phyloP scores from a whole-genome alignment of 2,329 filamentous ascomycete species.

The Nemania sp. region DNA sequence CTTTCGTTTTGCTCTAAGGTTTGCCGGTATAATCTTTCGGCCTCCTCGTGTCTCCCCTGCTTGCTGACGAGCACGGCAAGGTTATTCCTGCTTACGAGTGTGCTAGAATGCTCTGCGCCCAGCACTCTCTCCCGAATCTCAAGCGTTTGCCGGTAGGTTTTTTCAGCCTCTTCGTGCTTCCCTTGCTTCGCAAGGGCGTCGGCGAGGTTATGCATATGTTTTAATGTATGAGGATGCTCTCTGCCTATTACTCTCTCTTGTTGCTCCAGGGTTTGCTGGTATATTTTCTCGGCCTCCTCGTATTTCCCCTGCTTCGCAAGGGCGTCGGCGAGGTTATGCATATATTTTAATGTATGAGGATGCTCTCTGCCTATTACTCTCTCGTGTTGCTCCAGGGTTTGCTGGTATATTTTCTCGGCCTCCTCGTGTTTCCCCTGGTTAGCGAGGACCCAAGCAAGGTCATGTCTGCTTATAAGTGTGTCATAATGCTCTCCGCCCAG shows the following conservation, averaged over 20 bases:
- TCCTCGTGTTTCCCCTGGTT: background rate
- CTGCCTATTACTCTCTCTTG: background rate
- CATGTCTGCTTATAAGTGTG: background rate
- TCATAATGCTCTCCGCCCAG: background rate
- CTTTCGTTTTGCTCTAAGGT: background rate
- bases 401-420: background rate
- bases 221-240: background rate
- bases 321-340: background rate
- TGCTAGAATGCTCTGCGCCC: background rate
- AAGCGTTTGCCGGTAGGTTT: background rate
- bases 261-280: background rate
- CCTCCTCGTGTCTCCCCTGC: background rate
- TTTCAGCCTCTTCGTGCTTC: background rate
- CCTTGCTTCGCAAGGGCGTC: background rate
- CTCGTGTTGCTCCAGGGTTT: background rate
- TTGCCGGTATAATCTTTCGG: background rate
- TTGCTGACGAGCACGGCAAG: background rate
- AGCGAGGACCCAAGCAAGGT: background rate
- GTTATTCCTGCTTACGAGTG: background rate
- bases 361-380: background rate
- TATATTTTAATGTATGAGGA: background rate
- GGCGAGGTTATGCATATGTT: background rate
- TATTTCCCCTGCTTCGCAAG: background rate
- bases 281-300: background rate
- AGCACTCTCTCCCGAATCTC: background rate